Conservation (phyloP, 768 basidiomycete genomes). For the Gloeopeniophorella convolvens region DNA sequence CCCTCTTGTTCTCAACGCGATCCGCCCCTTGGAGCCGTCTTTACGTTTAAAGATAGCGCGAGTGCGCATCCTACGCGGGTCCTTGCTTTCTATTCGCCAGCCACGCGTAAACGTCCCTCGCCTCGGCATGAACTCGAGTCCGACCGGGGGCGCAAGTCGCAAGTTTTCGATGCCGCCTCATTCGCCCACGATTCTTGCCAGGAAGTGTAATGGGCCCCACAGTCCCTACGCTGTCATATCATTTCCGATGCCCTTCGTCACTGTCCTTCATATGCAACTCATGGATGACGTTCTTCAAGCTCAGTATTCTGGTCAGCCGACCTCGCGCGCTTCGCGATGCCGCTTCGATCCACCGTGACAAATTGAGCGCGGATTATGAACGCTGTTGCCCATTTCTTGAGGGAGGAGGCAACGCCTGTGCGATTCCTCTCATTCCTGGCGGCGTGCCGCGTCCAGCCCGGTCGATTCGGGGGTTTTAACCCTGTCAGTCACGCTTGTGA, state of each 20-base stretch:
- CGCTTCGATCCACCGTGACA: slow-evolving; percentile 2
- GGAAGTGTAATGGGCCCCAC: background rate
- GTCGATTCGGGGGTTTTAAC: background rate
- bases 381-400: slow-evolving; percentile 4
- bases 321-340: slow-evolving; percentile 4
- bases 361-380: slow-evolving; percentile 1
- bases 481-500: slow-evolving; percentile 2
- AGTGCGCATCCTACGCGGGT: background rate
- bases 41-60: slow-evolving; percentile 14
- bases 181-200: slow-evolving; percentile 3
- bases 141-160: too few relatives aligned
- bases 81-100: slow-evolving; percentile 4
- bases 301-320: slow-evolving; percentile 1
- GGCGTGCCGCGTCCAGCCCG: background rate
- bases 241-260: background rate
- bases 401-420: background rate
- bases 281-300: background rate
- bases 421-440: too few relatives aligned
- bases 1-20: slow-evolving; percentile 16
- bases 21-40: slow-evolving; percentile 9
- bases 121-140: slow-evolving; percentile 9
- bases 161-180: too few relatives aligned
- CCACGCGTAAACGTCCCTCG: background rate
- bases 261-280: slow-evolving; percentile 11
- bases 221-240: background rate